Evolutionary conservation across 257 asterid species (phyloP), one percentile per base, ranked within the genome.

Genomic region (Solanum lycopersicoides): DNA sequence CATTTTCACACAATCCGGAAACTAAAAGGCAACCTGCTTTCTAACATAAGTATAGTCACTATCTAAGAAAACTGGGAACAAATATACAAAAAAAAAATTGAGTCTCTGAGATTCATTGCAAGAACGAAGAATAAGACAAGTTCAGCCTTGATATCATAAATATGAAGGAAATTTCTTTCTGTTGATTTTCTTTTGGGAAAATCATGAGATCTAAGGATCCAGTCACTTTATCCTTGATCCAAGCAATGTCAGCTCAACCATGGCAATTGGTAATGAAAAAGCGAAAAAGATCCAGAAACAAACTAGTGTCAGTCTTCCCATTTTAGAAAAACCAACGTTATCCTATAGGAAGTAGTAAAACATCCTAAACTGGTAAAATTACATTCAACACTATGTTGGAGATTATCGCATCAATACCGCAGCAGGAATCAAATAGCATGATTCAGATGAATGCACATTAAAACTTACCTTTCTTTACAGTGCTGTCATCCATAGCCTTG

Each of bases 401-500:
- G 28, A 82, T 32, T 50, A 50, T 30, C 12, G 3, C 68, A 80
- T 47, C 85, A 80, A 44, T 30, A 50, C 45, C 20, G 3, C 85
- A 50, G 69, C 68, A 50, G 32, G 69, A 71, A 82, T 82, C 85
- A 32, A 82, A 45, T 11, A 82, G 69, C 85, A 82, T 34, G 42
- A 35, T 50, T 53, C 85, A 82, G 45, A 50, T 20, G 85, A 50
- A 16, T 47, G 85, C 85, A 47, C 41, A 30, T 18, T 41, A 82
- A 69, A 53, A 32, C 71, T 60, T 71, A 95, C 99, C 98, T 94
- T 94, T 95, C 89, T 93, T 96, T 34, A 97, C 86, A 15, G 93
- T 90, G 86, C 95, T 96, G 91, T 97, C 99, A 93, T 97, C 99
- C 96, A 97, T 97, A 87, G 99, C 98, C 90, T 97, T 97, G 91